phyloP scores from a whole-genome alignment of 257 asterid species.

The Paulownia fortunei region DNA sequence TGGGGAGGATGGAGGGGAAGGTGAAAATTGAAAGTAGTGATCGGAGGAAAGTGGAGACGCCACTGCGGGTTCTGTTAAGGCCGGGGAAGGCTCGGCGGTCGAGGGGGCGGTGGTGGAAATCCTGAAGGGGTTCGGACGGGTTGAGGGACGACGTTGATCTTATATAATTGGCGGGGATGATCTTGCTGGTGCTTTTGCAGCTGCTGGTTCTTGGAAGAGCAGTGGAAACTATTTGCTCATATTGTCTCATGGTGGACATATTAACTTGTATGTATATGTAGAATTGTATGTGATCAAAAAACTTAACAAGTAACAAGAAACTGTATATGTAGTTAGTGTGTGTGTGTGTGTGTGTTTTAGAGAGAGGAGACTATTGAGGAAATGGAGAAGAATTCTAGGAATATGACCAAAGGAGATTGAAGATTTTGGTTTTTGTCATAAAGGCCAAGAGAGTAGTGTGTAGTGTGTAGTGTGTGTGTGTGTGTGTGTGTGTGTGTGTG shows the following conservation, averaged over 20 bases:
- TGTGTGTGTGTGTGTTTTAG: not conserved
- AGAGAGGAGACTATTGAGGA: too few relatives aligned
- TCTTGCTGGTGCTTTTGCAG: conserved; percentile 57
- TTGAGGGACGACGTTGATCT: conserved; percentile 44
- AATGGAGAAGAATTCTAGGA: not conserved
- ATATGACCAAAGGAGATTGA: conserved; percentile 6
- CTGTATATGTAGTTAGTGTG: too few relatives aligned
- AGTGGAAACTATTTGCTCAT: conserved; percentile 38
- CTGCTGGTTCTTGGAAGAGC: conserved; percentile 69
- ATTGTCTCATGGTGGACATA: conserved; percentile 40
- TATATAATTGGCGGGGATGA: conserved; percentile 52
- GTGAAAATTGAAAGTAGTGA: conserved; percentile 65
- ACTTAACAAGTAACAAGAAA: too few relatives aligned
- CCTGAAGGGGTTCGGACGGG: conserved; percentile 33
- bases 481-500: too few relatives aligned
- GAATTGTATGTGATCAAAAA: not conserved
- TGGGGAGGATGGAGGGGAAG: conserved; percentile 59
- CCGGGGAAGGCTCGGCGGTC: conserved; percentile 33
- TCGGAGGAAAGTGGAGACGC: conserved; percentile 54
- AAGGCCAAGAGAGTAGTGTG: too few relatives aligned
- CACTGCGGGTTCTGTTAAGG: conserved; percentile 22
- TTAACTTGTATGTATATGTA: too few relatives aligned
- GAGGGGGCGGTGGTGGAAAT: conserved; percentile 40
- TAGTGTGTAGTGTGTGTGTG: too few relatives aligned
- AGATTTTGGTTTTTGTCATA: too few relatives aligned